phyloP scores from a whole-genome alignment of 768 basidiomycete species.

The Macrolepiota albuminosa region DNA sequence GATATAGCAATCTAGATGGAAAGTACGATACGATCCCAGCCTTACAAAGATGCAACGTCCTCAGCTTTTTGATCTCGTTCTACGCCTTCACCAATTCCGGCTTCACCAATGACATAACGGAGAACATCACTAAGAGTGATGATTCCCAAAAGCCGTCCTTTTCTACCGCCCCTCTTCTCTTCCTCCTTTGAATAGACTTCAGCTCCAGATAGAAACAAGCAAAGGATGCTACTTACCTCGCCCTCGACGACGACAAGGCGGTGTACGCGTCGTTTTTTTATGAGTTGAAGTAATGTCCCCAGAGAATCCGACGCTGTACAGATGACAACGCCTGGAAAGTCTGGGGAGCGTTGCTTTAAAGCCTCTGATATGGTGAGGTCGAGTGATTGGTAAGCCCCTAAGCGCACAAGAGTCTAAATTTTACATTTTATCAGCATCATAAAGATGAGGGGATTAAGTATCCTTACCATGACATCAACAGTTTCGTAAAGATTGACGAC shows the following conservation, averaged over 20 bases:
- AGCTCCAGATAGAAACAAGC: neutral
- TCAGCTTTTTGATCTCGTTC: constrained; percentile 24
- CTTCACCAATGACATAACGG: constrained; percentile 71
- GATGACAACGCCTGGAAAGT: constrained; percentile 96
- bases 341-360: constrained; percentile 83
- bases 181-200: constrained; percentile 53
- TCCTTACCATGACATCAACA: constrained; percentile 90
- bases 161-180: constrained; percentile 74
- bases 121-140: constrained; percentile 89
- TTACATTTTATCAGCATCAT: constrained; percentile 2
- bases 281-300: constrained; percentile 82
- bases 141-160: constrained; percentile 78
- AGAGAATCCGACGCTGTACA: constrained; percentile 92
- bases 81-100: constrained; percentile 42
- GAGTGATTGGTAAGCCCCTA: constrained; percentile 93
- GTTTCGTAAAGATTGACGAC: constrained; percentile 98
- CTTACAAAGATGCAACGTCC: constrained; percentile 5
- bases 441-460: neutral
- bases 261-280: constrained; percentile 92
- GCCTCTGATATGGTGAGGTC: constrained; percentile 93
- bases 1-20: constrained; percentile 11
- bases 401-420: constrained; percentile 82
- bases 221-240: constrained; percentile 47
- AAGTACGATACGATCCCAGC: neutral
- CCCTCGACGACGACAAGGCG: constrained; percentile 94